Base-by-base conservation (phyloP, 2,329 filamentous ascomycete species). In the Phyllosticta citribraziliensis region DNA sequence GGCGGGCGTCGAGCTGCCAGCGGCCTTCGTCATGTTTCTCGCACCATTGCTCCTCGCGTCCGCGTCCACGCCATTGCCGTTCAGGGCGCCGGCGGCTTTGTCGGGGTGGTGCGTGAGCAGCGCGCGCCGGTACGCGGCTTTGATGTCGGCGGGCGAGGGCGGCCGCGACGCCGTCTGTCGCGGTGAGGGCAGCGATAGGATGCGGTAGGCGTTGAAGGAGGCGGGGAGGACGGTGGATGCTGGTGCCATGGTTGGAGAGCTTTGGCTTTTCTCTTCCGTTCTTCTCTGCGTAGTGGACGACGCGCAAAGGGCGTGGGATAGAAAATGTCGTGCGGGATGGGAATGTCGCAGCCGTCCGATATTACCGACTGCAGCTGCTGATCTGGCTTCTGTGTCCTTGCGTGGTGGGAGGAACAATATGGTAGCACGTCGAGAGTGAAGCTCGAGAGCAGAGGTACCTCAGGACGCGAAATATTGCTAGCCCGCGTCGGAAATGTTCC, bases 51-150 rank as follows among this genome's bases (percentile, higher is more conserved):
- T 25, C 35, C 33, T 53, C 52, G 24, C 17, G 40, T n/a, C 52
- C 30, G 56, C 51, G 55, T 17, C 35, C 2, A 40, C 35, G 12
- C 52, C 17, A 24, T 24, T 33, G 25, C 1, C 27, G 33, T 17
- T n/a, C 27, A 30, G 27, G 2, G 58, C 47, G 27, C 63, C 25
- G 20, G 63, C 25, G 20, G 63, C 56, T 69, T 85, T 85, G 71
- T 87, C 84, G 0, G 84, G 84, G 67, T 87, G 84, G 65, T 84
- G 76, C 25, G 71, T 70, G 5, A 86, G 75, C 24, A 87, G 74
- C 6, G 83, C 80, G 55, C 74, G 77, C 62, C 80, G 80, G 69
- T 86, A 86, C 10, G 83, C 83, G 14, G 35, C 33, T 40, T 63
- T 65, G 40, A 66, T 30, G 11, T 27, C 53, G 35, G 52, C 25